Evolutionary conservation across 169 alveolate species (phyloP), one percentile per base, ranked within the genome.

Genomic region (Neospora caninum): DNA sequence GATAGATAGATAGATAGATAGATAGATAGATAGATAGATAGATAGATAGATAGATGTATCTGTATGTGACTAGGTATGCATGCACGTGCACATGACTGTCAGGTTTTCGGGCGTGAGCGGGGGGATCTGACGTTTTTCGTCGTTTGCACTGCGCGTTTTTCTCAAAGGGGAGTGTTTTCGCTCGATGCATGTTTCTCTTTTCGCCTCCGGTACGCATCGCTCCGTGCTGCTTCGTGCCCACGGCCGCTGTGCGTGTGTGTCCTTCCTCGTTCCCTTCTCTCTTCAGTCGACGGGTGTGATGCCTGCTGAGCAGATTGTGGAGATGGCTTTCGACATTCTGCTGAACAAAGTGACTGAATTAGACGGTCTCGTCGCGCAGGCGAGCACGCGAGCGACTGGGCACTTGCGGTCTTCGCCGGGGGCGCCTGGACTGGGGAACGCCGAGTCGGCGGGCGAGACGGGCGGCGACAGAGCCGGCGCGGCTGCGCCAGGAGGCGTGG

Each of bases 231-330:
- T 9, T 73, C 45, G 84, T 41, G 1, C n/a, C 16, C 42, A 6
- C 13, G 45, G 43, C 43, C 39, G 10, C 42, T 34, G 43, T 31
- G 43, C 42, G 80, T n/a, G 80, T 69, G 80, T 34, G 38, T 9
- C 38, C 25, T 22, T 6, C 39, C 27, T 70, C 83, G 9, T 78
- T 13, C 86, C 4, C 31, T 78, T 22, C 22, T 78, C 20, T 43
- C 42, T 45, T 58, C 94, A 91, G 96, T 95, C 98, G 31, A 97
- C 99, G 70, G 99, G 99, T n/a, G 97, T 98, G 43, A 89, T 98
- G 84, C 96, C 98, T 18, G 99, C 99, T 0, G 98, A 96, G 95
- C 97, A 95, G 67, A 98, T 98, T 18, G 97, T 98, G 39, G 91
- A 88, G 67, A 97, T 96, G 93, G 99, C 98, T 0, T 96, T 98